Evolutionary conservation across 2,329 filamentous ascomycete genomes (phyloP).

Genomic region (Talaromyces sp.): DNA sequence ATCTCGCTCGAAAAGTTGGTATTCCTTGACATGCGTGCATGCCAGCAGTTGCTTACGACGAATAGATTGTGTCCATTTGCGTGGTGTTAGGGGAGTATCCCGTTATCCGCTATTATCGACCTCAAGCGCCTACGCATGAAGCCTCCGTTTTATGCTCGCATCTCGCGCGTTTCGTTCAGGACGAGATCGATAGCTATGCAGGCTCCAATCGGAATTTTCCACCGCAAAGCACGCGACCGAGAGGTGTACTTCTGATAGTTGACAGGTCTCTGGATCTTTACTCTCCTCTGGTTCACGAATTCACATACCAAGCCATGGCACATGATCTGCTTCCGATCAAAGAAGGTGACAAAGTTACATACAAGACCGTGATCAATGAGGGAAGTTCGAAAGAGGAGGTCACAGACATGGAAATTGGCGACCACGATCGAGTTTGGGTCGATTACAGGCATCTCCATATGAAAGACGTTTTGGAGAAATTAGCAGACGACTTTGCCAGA

Average conservation of each 20-base stretch:
- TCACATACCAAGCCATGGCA: conserved; percentile 98
- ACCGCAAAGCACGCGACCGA: conserved; percentile 66
- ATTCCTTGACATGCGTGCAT: conserved; percentile 15
- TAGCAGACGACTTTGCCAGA: conserved; percentile 87
- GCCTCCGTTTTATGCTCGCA: conserved; percentile 83
- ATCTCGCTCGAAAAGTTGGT: conserved; percentile 77
- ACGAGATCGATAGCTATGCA: conserved; percentile 85
- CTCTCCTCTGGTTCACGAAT: conserved; percentile 87
- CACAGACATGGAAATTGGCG: conserved; percentile 86
- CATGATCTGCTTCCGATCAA: conserved; percentile 86
- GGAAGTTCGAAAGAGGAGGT: conserved; percentile 67
- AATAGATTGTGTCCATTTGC: conserved; percentile 77
- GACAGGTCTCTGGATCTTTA: conserved; percentile 91
- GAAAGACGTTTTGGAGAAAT: conserved; percentile 93
- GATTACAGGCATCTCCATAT: conserved; percentile 93
- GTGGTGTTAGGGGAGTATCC: conserved; percentile 92
- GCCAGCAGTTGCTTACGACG: conserved; percentile 20
- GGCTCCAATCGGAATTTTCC: conserved; percentile 82
- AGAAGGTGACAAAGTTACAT: conserved; percentile 84
- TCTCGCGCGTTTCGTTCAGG: conserved; percentile 84
- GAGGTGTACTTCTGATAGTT: conserved; percentile 78
- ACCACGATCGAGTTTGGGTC: conserved; percentile 92
- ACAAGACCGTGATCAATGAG: conserved; percentile 74
- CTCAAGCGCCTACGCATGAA: conserved; percentile 72
- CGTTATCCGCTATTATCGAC: conserved; percentile 85